Evolutionary conservation across 2,329 filamentous ascomycete species (phyloP), one percentile per base, ranked within the genome.

Genomic region (Pleochaeta shiraiana): DNA sequence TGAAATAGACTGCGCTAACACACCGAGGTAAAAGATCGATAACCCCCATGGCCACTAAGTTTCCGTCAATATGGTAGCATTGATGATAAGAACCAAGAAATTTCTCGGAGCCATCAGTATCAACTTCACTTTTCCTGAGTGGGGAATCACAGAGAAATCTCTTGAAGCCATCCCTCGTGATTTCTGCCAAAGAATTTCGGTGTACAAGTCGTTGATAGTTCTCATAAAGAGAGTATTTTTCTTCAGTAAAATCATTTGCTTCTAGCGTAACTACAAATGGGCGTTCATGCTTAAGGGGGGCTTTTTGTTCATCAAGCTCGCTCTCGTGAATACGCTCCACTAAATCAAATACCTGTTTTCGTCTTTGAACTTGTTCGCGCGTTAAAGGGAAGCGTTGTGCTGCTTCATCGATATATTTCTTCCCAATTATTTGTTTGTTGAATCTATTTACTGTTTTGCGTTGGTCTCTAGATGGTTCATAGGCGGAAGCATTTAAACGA

Each of bases 1-100:
- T 75, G 71, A 93, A 89, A 74, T 93, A 93, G 12, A 93, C 88
- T 4, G 86, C 86, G 69, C 87, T 91, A 62, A 93, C 86, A 68
- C 83, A 85, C 65, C 88, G 77, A 0, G 88, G 88, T 0, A 93
- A 77, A 9, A 93, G 77, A 71, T 93, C 88, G 4, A 93, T 76
- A 0, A 93, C 85, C 0, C 85, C 85, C 67, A 93, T 80, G 1
- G 88, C 88, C 28, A 92, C 82, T 16, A 93, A 77, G 62, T 82
- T 79, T 26, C 87, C 88, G 70, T 93, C 86, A 2, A 93, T 77
- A 33, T 88, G 80, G 72, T 91, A 92, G 75, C 87, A 90, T 72
- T 92, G 88, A 70, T 93, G 88, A 69, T 83, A 92, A 1, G 87
- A 89, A 19, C 88, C 88, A 0, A 91, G 74, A 50, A 75, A 76